Base-by-base conservation (phyloP, 2,329 filamentous ascomycete species). In the Calonectria hawksworthii region DNA sequence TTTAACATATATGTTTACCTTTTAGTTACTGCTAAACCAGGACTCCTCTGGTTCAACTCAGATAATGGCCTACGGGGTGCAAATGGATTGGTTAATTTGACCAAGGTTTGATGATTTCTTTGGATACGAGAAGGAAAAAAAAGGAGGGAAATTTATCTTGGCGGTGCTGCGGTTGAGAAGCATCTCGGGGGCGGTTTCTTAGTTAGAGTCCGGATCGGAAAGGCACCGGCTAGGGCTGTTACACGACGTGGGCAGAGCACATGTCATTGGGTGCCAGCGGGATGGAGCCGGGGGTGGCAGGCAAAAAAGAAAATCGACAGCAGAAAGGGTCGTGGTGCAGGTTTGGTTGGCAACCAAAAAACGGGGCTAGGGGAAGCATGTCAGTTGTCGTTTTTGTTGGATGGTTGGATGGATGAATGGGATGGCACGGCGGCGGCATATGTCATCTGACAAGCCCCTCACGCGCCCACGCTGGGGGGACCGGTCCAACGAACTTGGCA, bases 121-220 rank as follows among this genome's bases (percentile, higher is more conserved):
- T 18, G n/a, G 26, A 21, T 28, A 26, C 13, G 21, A 34, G 28
- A 56, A 56, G 26, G 30, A 56, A 21, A 34, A 56, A 51, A 36
- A 36, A 36, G 13, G 9, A 10, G 11, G n/a, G 44, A 10, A 2
- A 13, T 13, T 10, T 18, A n/a, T 47, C n/a, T 47, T 23, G 63
- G 87, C 87, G 34, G 88, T 87, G 81, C 94, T 91, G 72, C 96
- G 89, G 74, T 89, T 86, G 74, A 80, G 80, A 30, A 86, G 79
- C 38, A 86, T 79, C 68, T 84, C 82, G 1, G 83, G 82, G 76
- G 88, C 86, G 69, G 86, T 86, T 18, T 84, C 81, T 26, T 80
- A 78, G 2, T 83, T 86, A 73, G 87, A 89, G 69, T 89, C 88
- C 7, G 88, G 88, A 68, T 89, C 83, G 3, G 86, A 85, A 30